phyloP scores from a whole-genome alignment of 768 basidiomycete genomes.

The Pholiota conissans region DNA sequence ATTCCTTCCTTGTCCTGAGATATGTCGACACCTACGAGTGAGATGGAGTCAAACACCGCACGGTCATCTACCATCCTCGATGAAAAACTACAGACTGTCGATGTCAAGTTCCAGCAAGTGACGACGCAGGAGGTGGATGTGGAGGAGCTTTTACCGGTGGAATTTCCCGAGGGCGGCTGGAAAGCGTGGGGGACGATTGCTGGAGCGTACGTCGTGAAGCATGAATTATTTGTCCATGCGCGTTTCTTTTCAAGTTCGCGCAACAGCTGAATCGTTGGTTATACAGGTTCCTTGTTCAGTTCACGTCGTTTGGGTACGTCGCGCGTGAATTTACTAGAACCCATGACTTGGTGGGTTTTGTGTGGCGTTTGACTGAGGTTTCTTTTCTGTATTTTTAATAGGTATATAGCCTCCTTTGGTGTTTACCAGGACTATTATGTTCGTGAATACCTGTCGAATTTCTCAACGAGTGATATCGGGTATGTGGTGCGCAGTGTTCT shows the following conservation, averaged over 20 bases:
- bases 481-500: neutral
- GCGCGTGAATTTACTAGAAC: neutral
- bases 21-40: neutral
- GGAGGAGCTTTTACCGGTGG: neutral
- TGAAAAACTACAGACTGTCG: neutral
- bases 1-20: no score
- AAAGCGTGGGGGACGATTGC: conserved; percentile 6
- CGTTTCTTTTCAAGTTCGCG: no score
- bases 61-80: neutral
- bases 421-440: conserved; percentile 28
- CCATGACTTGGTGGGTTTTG: neutral
- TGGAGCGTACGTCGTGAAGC: conserved; percentile 4
- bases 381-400: neutral
- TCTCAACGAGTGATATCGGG: conserved; percentile 26
- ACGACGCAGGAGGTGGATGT: neutral
- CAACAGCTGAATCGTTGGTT: neutral
- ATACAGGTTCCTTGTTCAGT: conserved; percentile 3
- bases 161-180: conserved; percentile 2
- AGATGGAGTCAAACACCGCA: neutral
- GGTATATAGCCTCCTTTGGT: conserved; percentile 27
- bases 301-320: conserved; percentile 4
- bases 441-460: conserved; percentile 19
- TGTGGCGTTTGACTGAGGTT: neutral
- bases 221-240: neutral
- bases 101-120: neutral